Evolutionary conservation across 2,329 filamentous ascomycete genomes (phyloP).

Genomic region (Aspergillus ochraceoroseus): DNA sequence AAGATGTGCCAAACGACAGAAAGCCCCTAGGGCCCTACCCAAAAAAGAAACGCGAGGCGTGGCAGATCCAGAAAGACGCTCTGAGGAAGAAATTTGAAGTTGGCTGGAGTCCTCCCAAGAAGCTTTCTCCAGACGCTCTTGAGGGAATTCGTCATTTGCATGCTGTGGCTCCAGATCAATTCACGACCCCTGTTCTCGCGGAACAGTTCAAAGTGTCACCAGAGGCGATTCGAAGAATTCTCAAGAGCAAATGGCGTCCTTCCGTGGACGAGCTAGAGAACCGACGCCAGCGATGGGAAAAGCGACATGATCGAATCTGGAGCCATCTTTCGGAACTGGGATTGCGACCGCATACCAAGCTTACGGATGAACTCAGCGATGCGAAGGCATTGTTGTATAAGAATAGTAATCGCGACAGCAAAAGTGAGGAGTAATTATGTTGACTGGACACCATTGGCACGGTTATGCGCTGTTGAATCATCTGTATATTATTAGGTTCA

Average conservation of each 20-base stretch:
- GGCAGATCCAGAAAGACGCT: conserved; percentile 71
- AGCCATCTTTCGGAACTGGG: conserved; percentile 47
- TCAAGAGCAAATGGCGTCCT: conserved; percentile 55
- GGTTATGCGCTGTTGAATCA: too few relatives aligned
- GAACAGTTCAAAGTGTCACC: conserved; percentile 77
- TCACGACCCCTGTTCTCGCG: conserved; percentile 68
- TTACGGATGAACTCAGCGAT: conserved; percentile 24
- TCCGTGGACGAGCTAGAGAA: conserved; percentile 37
- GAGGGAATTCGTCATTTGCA: conserved; percentile 84
- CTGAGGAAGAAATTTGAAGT: conserved; percentile 72
- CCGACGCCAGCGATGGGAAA: conserved; percentile 44
- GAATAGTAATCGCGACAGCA: conserved; percentile 10
- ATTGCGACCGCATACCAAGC: conserved; percentile 53
- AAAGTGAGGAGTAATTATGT: background rate
- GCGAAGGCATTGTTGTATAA: conserved; percentile 25
- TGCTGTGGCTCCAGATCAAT: conserved; percentile 67
- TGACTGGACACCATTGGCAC: background rate
- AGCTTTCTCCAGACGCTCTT: conserved; percentile 83
- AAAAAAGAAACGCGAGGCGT: conserved; percentile 48
- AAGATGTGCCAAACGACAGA: conserved; percentile 10
- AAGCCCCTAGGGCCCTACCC: conserved; percentile 4
- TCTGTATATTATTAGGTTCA: background rate
- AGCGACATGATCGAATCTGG: conserved; percentile 45
- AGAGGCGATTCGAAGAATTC: conserved; percentile 80
- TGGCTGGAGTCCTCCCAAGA: conserved; percentile 76